phyloP scores from a whole-genome alignment of 305 asterid genomes.

The Fraxinus platypoda region DNA sequence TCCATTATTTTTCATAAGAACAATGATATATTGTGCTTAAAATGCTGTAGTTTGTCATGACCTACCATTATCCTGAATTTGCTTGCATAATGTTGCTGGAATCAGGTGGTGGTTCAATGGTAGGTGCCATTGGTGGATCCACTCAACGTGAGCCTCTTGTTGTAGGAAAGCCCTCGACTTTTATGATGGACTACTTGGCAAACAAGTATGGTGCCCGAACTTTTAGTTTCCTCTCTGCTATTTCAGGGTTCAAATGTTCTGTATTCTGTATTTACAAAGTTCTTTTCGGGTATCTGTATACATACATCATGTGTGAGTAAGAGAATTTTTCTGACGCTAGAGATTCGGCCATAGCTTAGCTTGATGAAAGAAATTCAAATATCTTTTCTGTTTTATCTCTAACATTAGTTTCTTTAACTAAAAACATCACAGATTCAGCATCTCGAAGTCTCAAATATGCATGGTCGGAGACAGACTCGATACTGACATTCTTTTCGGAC shows the following conservation, averaged over 20 bases:
- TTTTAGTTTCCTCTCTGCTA: neutral
- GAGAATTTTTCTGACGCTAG: neutral
- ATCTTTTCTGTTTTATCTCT: neutral
- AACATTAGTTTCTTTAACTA: constrained; percentile 11
- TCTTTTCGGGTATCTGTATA: neutral
- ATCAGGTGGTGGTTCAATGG: constrained; percentile 99
- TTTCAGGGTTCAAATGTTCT: neutral
- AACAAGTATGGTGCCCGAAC: constrained; percentile 50
- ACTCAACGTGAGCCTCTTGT: constrained; percentile 87
- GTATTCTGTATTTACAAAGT: neutral
- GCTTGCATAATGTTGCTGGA: constrained; percentile 15
- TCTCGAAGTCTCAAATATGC: constrained; percentile 88
- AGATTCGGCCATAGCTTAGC: neutral
- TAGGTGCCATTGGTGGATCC: constrained; percentile 83
- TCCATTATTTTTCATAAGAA: neutral
- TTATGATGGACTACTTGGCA: constrained; percentile 96
- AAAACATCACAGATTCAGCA: constrained; percentile 57
- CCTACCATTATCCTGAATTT: neutral
- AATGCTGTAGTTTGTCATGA: neutral
- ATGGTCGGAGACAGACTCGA: constrained; percentile 94
- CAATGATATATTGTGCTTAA: neutral
- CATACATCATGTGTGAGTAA: neutral
- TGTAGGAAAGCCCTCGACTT: constrained; percentile 98
- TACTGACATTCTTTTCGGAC: constrained; percentile 84
- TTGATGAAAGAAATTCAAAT: neutral